Evolutionary conservation across 768 basidiomycete species (phyloP).

Genomic region (Boletus reticuloceps): DNA sequence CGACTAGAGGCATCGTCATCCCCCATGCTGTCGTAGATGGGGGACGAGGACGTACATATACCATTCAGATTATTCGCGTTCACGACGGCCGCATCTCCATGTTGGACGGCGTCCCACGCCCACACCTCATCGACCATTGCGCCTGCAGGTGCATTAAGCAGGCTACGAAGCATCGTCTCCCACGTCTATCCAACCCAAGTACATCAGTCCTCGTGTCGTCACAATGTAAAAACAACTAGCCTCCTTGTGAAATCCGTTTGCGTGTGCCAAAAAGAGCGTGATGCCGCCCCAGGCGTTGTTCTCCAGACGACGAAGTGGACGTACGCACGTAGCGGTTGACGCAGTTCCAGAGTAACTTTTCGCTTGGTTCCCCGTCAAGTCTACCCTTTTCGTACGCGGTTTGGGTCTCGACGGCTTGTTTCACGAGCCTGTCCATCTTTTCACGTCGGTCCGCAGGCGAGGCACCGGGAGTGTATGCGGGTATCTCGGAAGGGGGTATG

Average conservation of each 20-base stretch:
- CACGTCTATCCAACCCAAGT: conserved; percentile 54
- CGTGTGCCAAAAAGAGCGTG: conserved; percentile 78
- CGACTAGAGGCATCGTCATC: conserved; percentile 41
- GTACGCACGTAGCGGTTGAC: conserved; percentile 62
- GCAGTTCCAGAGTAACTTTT: conserved; percentile 60
- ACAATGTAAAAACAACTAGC: conserved; percentile 30
- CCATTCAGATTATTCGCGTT: conserved; percentile 57
- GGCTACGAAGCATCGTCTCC: conserved; percentile 60
- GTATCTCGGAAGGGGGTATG: conserved; percentile 21
- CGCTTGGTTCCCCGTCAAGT: conserved; percentile 15
- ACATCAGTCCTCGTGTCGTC: background rate
- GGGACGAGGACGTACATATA: conserved; percentile 49
- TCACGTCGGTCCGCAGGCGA: conserved; percentile 8
- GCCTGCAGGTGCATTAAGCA: conserved; percentile 46
- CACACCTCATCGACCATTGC: conserved; percentile 67
- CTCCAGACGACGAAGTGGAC: background rate
- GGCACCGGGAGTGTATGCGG: conserved; percentile 3
- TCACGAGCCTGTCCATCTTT: conserved; percentile 9
- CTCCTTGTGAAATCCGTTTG: conserved; percentile 89
- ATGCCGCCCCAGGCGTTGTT: conserved; percentile 19
- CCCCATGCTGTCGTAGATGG: background rate
- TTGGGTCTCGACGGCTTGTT: conserved; percentile 19
- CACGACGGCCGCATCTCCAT: conserved; percentile 79
- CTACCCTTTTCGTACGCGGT: conserved; percentile 11
- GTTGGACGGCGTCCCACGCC: conserved; percentile 80